Base-by-base conservation (phyloP, 192 early-diverging fungal genomes). In the Coemansia sp. region DNA sequence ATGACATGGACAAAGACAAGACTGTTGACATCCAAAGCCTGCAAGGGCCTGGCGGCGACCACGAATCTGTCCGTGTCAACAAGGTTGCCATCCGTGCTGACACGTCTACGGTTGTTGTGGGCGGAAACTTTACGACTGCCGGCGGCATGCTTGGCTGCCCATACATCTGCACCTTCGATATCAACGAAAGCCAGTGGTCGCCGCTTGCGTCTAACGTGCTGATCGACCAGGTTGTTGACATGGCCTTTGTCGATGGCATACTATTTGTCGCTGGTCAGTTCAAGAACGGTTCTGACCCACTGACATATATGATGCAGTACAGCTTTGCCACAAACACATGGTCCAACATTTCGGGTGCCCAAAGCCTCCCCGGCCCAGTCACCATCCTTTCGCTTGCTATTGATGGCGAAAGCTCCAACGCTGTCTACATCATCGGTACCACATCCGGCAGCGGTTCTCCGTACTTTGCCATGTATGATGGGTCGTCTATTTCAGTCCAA, bases 251-350 rank as follows among this genome's bases (percentile, higher is more conserved):
- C 50, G 71, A 65, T n/a, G 69, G 62, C 36, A 57, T 27, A 7
- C 45, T 87, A 15, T 27, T 82, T 31, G 80, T 87, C 1, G 87
- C 75, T 17, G 87, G 86, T 6, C 70, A 65, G 9, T 87, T 88
- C 69, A 62, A 74, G 31, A 85, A 84, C 30, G 79, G 78, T 50
- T 79, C 82, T 0, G 61, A 72, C 8, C 64, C 72, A 2, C 44
- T 65, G 0, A 54, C 55, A 15, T 83, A 85, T 34, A 58, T 87
- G 3, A 75, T 75, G 36, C 57, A 70, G 34, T 88, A 82, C 59
- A 76, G 76, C 62, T 85, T 81, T 72, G 75, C 67, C 5, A 11
- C 61, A 13, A 64, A 52, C 41, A 75, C 31, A 22, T 87, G 86
- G 86, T 59, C 60, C 19, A 69, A 70, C 17, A 64, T 84, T 19